Conservation (phyloP, 2,329 filamentous ascomycete species). For the Curvularia eragrostidis region DNA sequence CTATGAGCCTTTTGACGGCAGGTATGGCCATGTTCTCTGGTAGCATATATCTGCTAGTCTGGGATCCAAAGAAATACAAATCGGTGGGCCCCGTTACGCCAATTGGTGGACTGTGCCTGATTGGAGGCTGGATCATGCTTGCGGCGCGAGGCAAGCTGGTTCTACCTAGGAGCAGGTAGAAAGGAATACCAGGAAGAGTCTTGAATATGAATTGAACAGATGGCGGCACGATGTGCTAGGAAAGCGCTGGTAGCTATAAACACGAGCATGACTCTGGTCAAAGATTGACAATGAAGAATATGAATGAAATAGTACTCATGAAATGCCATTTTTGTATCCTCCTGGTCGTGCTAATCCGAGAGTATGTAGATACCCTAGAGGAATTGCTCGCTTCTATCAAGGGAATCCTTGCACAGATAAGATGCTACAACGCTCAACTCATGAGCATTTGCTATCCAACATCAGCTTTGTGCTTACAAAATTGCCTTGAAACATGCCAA, state of each 20-base stretch:
- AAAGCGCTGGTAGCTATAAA: constrained; percentile 2
- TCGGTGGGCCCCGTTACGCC: constrained; percentile 70
- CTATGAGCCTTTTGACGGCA: constrained; percentile 65
- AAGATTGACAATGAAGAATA: background rate
- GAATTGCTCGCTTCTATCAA: background rate
- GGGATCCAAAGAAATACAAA: constrained; percentile 67
- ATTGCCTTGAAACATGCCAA: background rate
- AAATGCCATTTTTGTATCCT: background rate
- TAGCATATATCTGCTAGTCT: constrained; percentile 67
- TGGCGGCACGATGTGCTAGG: background rate
- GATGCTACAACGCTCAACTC: background rate
- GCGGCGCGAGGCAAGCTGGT: constrained; percentile 45
- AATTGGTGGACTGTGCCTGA: constrained; percentile 68
- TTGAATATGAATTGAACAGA: background rate
- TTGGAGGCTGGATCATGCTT: constrained; percentile 67
- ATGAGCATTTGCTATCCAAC: background rate
- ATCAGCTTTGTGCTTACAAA: background rate
- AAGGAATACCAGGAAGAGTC: background rate
- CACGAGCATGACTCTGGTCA: background rate
- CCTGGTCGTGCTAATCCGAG: background rate
- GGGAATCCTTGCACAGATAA: background rate
- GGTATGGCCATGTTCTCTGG: constrained; percentile 73
- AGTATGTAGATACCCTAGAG: background rate
- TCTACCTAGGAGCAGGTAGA: constrained; percentile 5
- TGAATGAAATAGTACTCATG: background rate